Evolutionary conservation across 1,284 basidiomycete species (phyloP), one percentile per base, ranked within the genome.

Genomic region (Cutaneotrichosporon daszewskae): DNA sequence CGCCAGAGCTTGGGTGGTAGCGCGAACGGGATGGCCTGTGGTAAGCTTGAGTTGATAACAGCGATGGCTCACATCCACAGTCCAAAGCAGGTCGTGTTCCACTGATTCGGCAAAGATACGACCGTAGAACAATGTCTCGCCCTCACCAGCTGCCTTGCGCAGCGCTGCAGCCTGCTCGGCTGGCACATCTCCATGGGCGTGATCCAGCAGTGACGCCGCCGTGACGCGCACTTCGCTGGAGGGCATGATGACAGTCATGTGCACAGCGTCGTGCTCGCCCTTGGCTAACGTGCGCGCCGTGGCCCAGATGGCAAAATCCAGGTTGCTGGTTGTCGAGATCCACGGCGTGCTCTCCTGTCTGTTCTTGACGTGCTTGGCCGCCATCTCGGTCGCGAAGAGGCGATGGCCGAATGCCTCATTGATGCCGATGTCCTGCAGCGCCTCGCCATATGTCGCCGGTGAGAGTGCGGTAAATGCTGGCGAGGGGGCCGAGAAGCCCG

Each of bases 271-370:
- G n/a, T n/a, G n/a, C n/a, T n/a, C n/a, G 7, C 29, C 31, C 3
- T 13, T 17, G 9, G 18, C 23, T 5, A 47, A 32, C 7, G 35
- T 31, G 11, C 54, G 48, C 12, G 55, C 54, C 2, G 59, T 47
- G 17, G 57, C 51, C 54, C 57, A 62, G n/a, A 64, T 45, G 1
- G 38, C 43, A 54, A 56, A 61, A 17, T 47, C 35, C 14, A 62
- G 45, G 29, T 38, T 37, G 3, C 27, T 12, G 2, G 51, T 50
- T 3, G 48, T 47, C 9, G 51, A 54, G 17, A 66, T 59, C 61
- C 63, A 66, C 3, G 55, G 35, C n/a, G 24, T 18, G 8, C 16
- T 6, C 24, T 37, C 35, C 7, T 36, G 23, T 12, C 12, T 25
- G n/a, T 3, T 17, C 27, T 16, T 12, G 36, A 37, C 14, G 26